Evolutionary conservation across 176 grass and related monocot species (phyloP).

Genomic region (Juncus effusus): DNA sequence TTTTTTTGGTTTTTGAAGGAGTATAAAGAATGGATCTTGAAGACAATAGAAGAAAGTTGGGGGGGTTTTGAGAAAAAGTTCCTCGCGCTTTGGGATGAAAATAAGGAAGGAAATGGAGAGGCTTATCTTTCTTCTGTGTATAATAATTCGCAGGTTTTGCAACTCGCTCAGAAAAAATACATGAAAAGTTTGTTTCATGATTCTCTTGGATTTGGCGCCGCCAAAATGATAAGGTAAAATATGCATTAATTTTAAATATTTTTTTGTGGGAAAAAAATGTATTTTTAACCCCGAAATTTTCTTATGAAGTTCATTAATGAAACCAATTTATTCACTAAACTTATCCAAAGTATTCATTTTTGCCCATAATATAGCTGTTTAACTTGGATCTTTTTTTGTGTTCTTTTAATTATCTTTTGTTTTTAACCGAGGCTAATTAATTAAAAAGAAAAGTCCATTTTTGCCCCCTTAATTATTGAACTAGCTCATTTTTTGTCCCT

Average conservation of each 20-base stretch:
- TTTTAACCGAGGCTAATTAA: neutral
- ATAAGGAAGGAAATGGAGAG: slow-evolving; percentile 75
- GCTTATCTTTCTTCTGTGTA: slow-evolving; percentile 64
- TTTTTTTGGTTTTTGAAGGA: slow-evolving; percentile 27
- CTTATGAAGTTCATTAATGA: neutral
- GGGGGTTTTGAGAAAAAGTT: slow-evolving; percentile 69
- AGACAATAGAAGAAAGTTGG: slow-evolving; percentile 58
- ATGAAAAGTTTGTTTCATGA: slow-evolving; percentile 77
- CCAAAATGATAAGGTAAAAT: slow-evolving; percentile 95
- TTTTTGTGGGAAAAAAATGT: neutral
- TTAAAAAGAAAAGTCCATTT: too few species aligned
- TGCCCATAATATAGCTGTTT: neutral
- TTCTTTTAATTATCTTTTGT: neutral
- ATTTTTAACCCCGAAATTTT: neutral
- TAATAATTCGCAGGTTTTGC: slow-evolving; percentile 53
- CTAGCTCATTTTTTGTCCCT: too few species aligned
- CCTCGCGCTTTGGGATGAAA: slow-evolving; percentile 67
- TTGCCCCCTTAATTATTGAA: too few species aligned
- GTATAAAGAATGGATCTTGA: slow-evolving; percentile 85
- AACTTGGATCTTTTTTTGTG: neutral
- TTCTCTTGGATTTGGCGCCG: slow-evolving; percentile 87
- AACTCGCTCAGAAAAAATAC: slow-evolving; percentile 68
- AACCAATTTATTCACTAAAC: too few species aligned
- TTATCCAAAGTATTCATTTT: too few species aligned
- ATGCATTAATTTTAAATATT: neutral